A percentile compares a stretch with the other conserved stretches of the same genome.
These are phyloP conservation scores for Chlamydomonas sphaeroides DNA, from an alignment of 139 green algal species.

Conservation along the genomic window DNA sequence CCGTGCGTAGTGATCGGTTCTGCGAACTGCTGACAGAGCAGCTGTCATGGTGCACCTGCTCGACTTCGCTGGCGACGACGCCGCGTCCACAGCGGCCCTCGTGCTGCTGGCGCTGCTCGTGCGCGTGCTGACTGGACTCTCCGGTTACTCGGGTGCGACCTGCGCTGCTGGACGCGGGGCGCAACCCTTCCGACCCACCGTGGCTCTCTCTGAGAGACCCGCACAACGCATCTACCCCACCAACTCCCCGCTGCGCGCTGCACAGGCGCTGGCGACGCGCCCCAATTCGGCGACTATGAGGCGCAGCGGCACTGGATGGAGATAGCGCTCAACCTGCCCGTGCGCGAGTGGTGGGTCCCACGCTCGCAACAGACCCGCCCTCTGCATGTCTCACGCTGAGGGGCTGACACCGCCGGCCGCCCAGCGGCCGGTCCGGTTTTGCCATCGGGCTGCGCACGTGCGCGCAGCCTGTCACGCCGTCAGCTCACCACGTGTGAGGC, in stretches of 20 bases:
- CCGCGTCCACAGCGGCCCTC: background rate
- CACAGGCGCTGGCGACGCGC: slow-evolving; percentile 74
- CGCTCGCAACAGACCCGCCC: too few relatives aligned
- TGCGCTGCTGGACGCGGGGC: background rate
- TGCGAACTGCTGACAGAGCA: too few relatives aligned
- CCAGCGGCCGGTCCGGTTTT: too few relatives aligned
- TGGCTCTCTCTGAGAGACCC: background rate
- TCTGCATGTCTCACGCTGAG: too few relatives aligned
- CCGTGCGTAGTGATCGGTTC: too few relatives aligned
- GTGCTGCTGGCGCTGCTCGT: slow-evolving; percentile 70
- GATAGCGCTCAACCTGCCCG: slow-evolving; percentile 83
- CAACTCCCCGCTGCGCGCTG: background rate
- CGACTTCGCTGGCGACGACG: background rate
- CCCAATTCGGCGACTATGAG: slow-evolving; percentile 97
- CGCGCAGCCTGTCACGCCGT: too few relatives aligned
- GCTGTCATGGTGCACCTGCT: too few relatives aligned
- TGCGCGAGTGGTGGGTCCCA: slow-evolving; percentile 81
- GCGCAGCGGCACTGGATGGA: slow-evolving; percentile 99
- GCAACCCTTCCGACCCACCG: background rate
- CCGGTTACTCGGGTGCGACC: slow-evolving; percentile 82
- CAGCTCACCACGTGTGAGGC: too few relatives aligned
- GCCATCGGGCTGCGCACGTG: too few relatives aligned
- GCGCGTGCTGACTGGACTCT: slow-evolving; percentile 70
- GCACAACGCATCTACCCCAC: background rate
- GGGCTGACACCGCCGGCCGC: too few relatives aligned